These are phyloP conservation scores for Phytopythium delawarense DNA, from an alignment of 352 stramenopile genomes.

Conservation along the genomic window DNA sequence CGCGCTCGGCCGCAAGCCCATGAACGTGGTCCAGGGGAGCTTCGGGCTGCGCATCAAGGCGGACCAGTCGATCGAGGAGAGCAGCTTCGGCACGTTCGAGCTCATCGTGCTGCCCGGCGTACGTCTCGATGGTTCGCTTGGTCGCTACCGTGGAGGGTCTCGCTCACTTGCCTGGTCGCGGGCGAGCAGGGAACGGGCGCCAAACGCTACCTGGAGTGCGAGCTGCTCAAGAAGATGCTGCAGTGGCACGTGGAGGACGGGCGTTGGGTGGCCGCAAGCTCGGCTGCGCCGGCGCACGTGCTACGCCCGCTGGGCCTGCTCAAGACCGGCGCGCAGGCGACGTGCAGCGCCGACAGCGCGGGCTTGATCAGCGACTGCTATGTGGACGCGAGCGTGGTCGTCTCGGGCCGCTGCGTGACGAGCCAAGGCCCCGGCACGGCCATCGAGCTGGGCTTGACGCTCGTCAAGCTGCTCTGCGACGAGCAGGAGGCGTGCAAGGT, in stretches of 20 bases:
- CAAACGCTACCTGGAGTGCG: constrained; percentile 42
- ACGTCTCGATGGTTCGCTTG: constrained; percentile 2
- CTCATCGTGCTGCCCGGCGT: constrained; percentile 73
- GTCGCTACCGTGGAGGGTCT: not conserved
- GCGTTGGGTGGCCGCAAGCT: constrained; percentile 50
- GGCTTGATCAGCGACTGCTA: constrained; percentile 41
- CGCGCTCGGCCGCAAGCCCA: constrained; percentile 42
- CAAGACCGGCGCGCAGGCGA: constrained; percentile 26
- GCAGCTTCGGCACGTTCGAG: constrained; percentile 55
- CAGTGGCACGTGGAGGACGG: constrained; percentile 43
- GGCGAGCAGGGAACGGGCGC: constrained; percentile 37
- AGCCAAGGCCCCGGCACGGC: constrained; percentile 46
- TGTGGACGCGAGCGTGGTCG: constrained; percentile 50
- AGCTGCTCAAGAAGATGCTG: constrained; percentile 62
- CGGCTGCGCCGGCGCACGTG: constrained; percentile 40
- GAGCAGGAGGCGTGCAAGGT: constrained; percentile 28
- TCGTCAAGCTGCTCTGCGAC: constrained; percentile 55
- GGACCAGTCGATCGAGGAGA: constrained; percentile 61
- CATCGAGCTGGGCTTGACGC: constrained; percentile 44
- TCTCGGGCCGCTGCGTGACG: constrained; percentile 55
- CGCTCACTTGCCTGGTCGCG: not conserved
- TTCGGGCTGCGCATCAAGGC: constrained; percentile 61
- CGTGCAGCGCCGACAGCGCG: constrained; percentile 38
- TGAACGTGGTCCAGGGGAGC: constrained; percentile 59
- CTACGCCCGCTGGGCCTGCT: constrained; percentile 43